Percentiles rank a stretch among this genome's conserved stretches.
Conservation (phyloP, 768 basidiomycete genomes). For the Pulveroboletus sp. region DNA sequence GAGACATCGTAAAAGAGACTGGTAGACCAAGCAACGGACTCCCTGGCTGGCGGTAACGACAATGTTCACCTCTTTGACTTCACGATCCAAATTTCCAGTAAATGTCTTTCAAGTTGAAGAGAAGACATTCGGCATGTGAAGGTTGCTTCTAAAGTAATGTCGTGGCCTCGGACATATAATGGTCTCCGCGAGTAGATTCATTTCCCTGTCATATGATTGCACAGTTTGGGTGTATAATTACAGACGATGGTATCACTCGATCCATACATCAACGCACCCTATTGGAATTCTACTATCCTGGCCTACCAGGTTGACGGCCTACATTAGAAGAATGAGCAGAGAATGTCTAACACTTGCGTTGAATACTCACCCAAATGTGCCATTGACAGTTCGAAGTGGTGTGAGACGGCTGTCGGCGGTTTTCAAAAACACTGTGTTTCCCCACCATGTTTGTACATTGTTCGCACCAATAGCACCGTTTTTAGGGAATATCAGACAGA, state of each 20-base stretch:
- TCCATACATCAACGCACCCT: neutral
- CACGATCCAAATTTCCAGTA: no score
- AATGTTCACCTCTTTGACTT: no score
- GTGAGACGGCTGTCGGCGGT: slow-evolving; percentile 27
- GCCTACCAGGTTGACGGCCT: no score
- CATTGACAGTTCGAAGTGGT: no score
- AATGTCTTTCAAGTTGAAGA: no score
- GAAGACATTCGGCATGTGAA: no score
- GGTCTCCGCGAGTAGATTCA: neutral
- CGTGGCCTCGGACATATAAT: no score
- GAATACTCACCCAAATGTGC: slow-evolving; percentile 28
- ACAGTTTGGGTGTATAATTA: neutral
- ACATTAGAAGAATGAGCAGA: neutral
- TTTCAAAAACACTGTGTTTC: slow-evolving; percentile 42
- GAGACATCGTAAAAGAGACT: no score
- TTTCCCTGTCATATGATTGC: neutral
- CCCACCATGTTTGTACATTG: slow-evolving; percentile 64
- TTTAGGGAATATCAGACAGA: slow-evolving; percentile 48
- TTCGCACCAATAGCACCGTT: no score
- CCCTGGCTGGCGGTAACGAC: no score
- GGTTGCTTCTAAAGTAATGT: no score
- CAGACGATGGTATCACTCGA: neutral
- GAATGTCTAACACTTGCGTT: neutral
- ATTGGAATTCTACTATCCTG: slow-evolving; percentile 1
- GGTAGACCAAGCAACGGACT: no score